A percentile compares a stretch with the other conserved stretches of the same genome.
Conservation (phyloP, 352 stramenopile species). For the Hyaloperonospora brassicae region DNA sequence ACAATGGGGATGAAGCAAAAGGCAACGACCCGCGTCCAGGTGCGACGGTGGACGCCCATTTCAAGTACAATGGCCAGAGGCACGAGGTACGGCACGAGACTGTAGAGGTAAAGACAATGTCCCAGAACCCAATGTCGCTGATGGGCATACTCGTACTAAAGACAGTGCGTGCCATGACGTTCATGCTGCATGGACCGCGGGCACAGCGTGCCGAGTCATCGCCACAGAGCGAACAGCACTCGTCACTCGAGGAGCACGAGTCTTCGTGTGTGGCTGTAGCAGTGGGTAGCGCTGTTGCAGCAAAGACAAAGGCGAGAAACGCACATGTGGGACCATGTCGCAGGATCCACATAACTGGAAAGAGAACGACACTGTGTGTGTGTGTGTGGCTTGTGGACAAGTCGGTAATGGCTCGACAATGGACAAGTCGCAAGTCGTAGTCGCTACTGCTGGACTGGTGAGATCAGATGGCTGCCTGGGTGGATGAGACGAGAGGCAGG, state of each 20-base stretch:
- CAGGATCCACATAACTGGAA: no score
- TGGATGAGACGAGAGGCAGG: no score
- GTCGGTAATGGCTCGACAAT: no score
- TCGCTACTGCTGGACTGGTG: no score
- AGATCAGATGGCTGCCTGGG: no score
- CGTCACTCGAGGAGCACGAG: conserved; percentile 20
- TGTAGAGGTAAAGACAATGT: conserved; percentile 44
- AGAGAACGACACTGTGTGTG: no score
- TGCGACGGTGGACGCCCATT: conserved; percentile 34
- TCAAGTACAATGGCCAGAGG: conserved; percentile 33
- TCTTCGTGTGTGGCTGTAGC: conserved; percentile 13
- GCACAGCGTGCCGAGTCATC: conserved; percentile 38
- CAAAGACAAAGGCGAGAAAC: background rate
- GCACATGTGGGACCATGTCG: background rate
- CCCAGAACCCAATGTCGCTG: conserved; percentile 34
- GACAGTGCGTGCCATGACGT: conserved; percentile 31
- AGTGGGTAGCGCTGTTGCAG: background rate
- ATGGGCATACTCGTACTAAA: conserved; percentile 47
- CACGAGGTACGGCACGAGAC: conserved; percentile 51
- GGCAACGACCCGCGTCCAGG: conserved; percentile 38
- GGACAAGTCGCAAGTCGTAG: no score
- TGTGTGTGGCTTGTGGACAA: no score
- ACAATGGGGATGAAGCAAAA: conserved; percentile 48
- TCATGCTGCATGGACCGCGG: conserved; percentile 44
- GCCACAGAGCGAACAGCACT: conserved; percentile 45